Base-by-base conservation (phyloP, 495 filamentous ascomycete species). In the Choiromyces venosus region DNA sequence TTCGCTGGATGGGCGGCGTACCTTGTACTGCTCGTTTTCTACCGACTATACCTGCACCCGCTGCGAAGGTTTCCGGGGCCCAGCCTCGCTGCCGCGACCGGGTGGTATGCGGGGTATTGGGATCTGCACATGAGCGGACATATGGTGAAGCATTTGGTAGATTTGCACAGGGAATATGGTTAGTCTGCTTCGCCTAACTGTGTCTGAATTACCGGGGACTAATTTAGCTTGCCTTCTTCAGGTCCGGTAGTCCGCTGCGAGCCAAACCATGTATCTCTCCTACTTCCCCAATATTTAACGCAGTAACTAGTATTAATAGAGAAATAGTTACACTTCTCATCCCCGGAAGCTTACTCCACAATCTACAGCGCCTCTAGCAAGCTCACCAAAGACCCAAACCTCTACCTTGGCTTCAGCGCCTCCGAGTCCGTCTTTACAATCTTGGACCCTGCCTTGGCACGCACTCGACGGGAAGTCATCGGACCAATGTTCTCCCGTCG, bases 281-380 rank as follows among this genome's bases (percentile, higher is more conserved):
- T 9, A n/a, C 19, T 4, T 12, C 44, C 19, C 10, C 36, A 7
- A 42, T 66, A 71, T 18, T 37, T 2, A 42, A 52, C 18, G 3
- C 19, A 46, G 52, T 39, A 67, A 66, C 33, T 74, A n/a, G 40
- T n/a, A n/a, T n/a, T n/a, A n/a, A 19, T 42, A 25, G 56, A 29
- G 21, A 36, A 25, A 2, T 68, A 86, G 84, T 80, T 84, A 18
- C 84, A 86, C 69, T 86, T 86, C 73, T 70, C 75, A 2, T 75
- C 80, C 5, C 84, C 84, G 10, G 71, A 81, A 7, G 82, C 78
- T 21, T 85, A 85, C 68, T 73, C 80, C 29, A 81, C 81, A 25
- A 84, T 86, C 18, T 85, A 85, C 73, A 82, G 80, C 70, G 37
- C 71, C 10, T 74, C 72, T 14, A 74, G 75, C 16, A 80, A 82